Evolutionary conservation across 345 rosid genomes (phyloP), one percentile per base, ranked within the genome.

Genomic region (Conringia planisiliqua): DNA sequence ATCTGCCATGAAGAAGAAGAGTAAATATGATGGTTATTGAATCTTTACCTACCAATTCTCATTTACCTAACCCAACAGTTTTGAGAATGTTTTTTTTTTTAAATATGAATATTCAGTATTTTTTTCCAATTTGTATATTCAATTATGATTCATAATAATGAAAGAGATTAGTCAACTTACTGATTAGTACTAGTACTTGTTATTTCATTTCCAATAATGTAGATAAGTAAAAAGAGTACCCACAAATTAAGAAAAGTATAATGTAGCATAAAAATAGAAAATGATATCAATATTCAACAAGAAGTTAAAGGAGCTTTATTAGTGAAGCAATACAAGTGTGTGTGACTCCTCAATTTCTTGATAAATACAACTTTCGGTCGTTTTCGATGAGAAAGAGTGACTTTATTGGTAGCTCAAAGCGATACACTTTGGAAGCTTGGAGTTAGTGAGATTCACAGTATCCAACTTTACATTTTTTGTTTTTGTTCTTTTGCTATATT

Each of bases 1-100:
- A 78, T 83, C 91, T 10, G 50, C 80, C 4, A n/a, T 82, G 65
- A 91, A 87, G 85, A 93, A 81, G 82, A 79, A 83, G 12, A 73
- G 78, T 71, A 86, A 83, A 76, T 36, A 79, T 68, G 76, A 83
- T 22, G 80, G 78, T 36, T 67, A 58, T 51, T 61, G 50, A 68
- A 18, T 11, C 4, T 38, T 73, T 40, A 40, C 17, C 30, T 47
- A 47, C 50, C 22, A 33, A 14, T 61, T 33, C 38, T 33, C 30
- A 62, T 38, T 24, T 51, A n/a, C 27, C 26, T 57, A 22, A 51
- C 63, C 50, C 11, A 42, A 54, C 40, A 66, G 4, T 66, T 74
- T 74, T 66, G 38, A 66, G 4, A 38, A 74, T 36, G 61, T 16
- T n/a, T n/a, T n/a, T n/a, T n/a, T n/a, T n/a, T 26, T 22, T 17